Percentiles rank a stretch among this genome's conserved stretches.
Conservation (phyloP, 768 basidiomycete species). For the Pholiota molesta region DNA sequence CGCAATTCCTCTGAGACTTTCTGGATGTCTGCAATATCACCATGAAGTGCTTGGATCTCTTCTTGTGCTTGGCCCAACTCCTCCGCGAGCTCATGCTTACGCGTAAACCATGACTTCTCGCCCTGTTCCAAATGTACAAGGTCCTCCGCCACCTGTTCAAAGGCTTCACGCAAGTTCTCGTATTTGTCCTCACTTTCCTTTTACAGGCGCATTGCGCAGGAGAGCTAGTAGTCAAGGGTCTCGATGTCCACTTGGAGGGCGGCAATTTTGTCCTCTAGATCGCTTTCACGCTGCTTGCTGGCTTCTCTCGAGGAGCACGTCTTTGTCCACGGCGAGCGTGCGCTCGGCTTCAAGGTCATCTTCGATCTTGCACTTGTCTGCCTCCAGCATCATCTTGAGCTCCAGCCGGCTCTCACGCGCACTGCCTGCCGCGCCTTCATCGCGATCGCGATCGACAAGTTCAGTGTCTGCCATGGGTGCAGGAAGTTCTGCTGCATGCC, state of each 20-base stretch:
- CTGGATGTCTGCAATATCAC: slow-evolving; percentile 62
- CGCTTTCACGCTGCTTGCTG: slow-evolving; percentile 79
- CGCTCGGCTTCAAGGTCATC: slow-evolving; percentile 84
- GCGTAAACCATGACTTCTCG: slow-evolving; percentile 63
- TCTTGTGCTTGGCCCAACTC: slow-evolving; percentile 62
- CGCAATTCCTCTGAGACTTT: slow-evolving; percentile 74
- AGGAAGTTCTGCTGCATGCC: no score
- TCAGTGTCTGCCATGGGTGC: no score
- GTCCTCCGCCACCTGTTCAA: slow-evolving; percentile 87
- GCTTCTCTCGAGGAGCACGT: slow-evolving; percentile 78
- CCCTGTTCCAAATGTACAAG: slow-evolving; percentile 81
- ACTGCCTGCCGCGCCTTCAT: no score
- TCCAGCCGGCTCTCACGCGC: no score
- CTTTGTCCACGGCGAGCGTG: slow-evolving; percentile 79
- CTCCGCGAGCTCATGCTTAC: slow-evolving; percentile 66
- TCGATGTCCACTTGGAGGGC: slow-evolving; percentile 85
- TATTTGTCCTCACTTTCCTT: slow-evolving; percentile 83
- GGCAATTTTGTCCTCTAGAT: slow-evolving; percentile 83
- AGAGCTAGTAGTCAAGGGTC: slow-evolving; percentile 82
- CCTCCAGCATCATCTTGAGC: slow-evolving; percentile 82
- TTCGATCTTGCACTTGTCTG: slow-evolving; percentile 82
- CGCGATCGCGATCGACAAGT: no score
- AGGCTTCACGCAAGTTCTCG: slow-evolving; percentile 67
- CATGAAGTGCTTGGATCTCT: slow-evolving; percentile 59
- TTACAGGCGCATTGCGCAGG: slow-evolving; percentile 74